Percentiles rank a stretch among this genome's conserved stretches.
Conservation (phyloP, 441 rosid genomes). For the California macrophylla region DNA sequence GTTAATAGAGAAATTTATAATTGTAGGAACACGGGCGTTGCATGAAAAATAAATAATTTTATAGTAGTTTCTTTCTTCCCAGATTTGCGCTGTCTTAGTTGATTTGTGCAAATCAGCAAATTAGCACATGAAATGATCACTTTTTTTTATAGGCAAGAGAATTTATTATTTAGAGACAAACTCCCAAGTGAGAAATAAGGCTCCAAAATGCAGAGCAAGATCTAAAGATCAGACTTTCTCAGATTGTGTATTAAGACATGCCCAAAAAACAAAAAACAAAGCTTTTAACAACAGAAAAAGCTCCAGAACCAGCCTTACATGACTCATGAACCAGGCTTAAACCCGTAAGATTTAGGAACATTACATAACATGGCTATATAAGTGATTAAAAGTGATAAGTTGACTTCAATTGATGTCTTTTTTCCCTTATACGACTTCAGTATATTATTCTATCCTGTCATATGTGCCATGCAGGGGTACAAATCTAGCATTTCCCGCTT, state of each 20-base stretch:
- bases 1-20: neutral
- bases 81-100: neutral
- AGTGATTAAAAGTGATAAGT: neutral
- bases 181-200: neutral
- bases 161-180: neutral
- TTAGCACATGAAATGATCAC: no score
- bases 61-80: neutral
- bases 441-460: neutral
- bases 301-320: neutral
- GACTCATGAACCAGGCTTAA: neutral
- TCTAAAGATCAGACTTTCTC: neutral
- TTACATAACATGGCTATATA: neutral
- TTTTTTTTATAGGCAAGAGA: neutral
- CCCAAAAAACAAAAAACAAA: neutral
- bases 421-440: neutral
- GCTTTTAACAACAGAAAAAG: neutral
- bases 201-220: neutral
- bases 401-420: neutral
- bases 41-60: neutral
- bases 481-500: constrained; percentile 33
- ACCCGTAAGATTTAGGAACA: neutral
- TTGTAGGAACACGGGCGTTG: neutral
- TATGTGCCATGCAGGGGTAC: constrained; percentile 34
- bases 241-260: neutral
- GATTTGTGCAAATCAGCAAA: neutral